phyloP scores from a whole-genome alignment of 2,329 filamentous ascomycete genomes.

The Neopestalotiopsis clavispora region DNA sequence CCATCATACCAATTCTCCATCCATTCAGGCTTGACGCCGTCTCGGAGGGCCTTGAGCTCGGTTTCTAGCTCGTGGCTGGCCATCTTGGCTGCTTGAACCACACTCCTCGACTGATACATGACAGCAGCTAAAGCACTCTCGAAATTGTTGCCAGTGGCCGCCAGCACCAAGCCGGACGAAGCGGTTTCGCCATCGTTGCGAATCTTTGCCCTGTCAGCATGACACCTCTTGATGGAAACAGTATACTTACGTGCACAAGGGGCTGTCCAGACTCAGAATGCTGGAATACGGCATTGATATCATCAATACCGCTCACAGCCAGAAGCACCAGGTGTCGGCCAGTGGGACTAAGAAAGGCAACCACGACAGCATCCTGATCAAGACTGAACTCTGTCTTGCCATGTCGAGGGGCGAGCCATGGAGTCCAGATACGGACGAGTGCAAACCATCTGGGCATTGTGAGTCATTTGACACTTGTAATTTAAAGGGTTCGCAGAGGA shows the following conservation, averaged over 20 bases:
- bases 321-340: conserved; percentile 80
- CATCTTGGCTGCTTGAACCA: conserved; percentile 55
- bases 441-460: conserved; percentile 77
- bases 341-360: conserved; percentile 74
- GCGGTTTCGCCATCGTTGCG: conserved; percentile 69
- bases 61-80: conserved; percentile 46
- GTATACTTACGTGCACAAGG: conserved; percentile 63
- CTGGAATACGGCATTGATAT: conserved; percentile 73
- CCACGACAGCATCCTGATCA: conserved; percentile 78
- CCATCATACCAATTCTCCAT: conserved; percentile 90
- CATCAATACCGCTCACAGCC: conserved; percentile 74
- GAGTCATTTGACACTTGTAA: too few species aligned
- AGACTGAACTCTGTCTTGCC: conserved; percentile 70
- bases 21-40: conserved; percentile 67
- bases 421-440: conserved; percentile 76
- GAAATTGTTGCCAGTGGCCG: conserved; percentile 73
- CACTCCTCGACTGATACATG: conserved; percentile 83
- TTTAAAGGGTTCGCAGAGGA: too few species aligned
- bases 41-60: conserved; percentile 50
- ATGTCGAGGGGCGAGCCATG: conserved; percentile 90
- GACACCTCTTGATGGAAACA: conserved; percentile 11
- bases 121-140: conserved; percentile 79
- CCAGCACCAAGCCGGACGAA: conserved; percentile 66
- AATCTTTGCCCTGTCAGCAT: conserved; percentile 41
- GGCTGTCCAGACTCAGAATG: conserved; percentile 70